These are phyloP conservation scores for Penicillium cinerascens DNA, from an alignment of 495 filamentous ascomycete genomes.

Conservation along the genomic window DNA sequence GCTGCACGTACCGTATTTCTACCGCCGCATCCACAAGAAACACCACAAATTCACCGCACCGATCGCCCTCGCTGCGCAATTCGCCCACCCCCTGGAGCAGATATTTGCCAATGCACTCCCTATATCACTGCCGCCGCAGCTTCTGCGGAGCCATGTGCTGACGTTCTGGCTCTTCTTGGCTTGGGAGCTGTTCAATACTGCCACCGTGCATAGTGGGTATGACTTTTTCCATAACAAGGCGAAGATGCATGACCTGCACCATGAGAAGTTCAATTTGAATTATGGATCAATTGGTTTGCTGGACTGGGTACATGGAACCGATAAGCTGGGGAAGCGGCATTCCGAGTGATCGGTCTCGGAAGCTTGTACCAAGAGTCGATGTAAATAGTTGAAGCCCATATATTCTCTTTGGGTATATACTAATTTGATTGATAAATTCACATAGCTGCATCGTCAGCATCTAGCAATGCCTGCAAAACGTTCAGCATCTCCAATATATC, in stretches of 20 bases:
- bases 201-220: constrained; percentile 54
- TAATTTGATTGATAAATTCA: too few relatives aligned
- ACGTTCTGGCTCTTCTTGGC: constrained; percentile 50
- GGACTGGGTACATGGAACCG: constrained; percentile 37
- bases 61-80: constrained; percentile 55
- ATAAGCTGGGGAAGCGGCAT: constrained; percentile 24
- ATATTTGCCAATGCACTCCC: constrained; percentile 53
- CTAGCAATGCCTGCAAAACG: neutral
- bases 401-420: neutral
- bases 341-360: constrained; percentile 9
- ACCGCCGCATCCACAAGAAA: constrained; percentile 50
- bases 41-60: constrained; percentile 59
- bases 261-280: constrained; percentile 38
- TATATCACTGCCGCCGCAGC: constrained; percentile 47
- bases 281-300: constrained; percentile 35
- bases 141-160: constrained; percentile 45
- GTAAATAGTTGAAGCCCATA: neutral
- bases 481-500: neutral
- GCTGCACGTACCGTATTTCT: constrained; percentile 49
- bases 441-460: neutral
- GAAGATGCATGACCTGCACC: constrained; percentile 53
- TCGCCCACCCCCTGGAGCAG: constrained; percentile 57
- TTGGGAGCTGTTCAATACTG: constrained; percentile 47
- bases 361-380: neutral
- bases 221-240: constrained; percentile 44